Evolutionary conservation across 768 basidiomycete species (phyloP).

Genomic region (Austroboletus festivus): DNA sequence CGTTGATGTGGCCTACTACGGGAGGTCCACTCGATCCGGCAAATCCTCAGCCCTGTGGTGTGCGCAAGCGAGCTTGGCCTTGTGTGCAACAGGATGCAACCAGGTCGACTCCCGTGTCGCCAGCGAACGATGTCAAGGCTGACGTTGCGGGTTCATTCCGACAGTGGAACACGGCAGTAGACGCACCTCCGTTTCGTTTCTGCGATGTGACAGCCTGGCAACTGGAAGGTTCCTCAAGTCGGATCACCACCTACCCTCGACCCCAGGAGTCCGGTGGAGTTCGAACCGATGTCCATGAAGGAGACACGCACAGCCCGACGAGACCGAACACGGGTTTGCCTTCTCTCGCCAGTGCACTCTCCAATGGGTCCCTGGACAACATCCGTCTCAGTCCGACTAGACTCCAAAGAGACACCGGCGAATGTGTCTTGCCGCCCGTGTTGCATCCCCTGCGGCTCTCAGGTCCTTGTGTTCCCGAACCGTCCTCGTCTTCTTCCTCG

Average conservation of each 20-base stretch:
- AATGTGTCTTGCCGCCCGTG: constrained; percentile 20
- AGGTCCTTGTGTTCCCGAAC: background rate
- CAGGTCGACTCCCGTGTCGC: constrained; percentile 1
- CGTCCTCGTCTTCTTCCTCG: background rate
- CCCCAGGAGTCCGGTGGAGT: too few relatives aligned
- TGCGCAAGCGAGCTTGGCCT: too few relatives aligned
- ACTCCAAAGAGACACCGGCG: constrained; percentile 2
- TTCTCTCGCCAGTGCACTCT: constrained; percentile 17
- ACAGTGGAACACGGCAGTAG: background rate
- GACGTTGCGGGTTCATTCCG: too few relatives aligned
- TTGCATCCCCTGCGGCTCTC: constrained; percentile 21
- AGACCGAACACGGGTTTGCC: constrained; percentile 7
- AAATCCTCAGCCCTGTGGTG: constrained; percentile 15
- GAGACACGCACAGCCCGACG: background rate
- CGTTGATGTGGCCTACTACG: constrained; percentile 17
- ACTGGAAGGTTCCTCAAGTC: too few relatives aligned
- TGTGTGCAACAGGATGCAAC: too few relatives aligned
- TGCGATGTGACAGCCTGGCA: background rate
- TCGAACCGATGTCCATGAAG: too few relatives aligned
- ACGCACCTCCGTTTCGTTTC: background rate
- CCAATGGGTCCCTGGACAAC: constrained; percentile 15
- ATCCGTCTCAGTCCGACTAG: constrained; percentile 7
- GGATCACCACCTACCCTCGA: too few relatives aligned
- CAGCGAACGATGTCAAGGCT: background rate
- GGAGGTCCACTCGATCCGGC: constrained; percentile 28